Evolutionary conservation across 1,284 basidiomycete genomes (phyloP).

Genomic region (Inonotus hispidus): DNA sequence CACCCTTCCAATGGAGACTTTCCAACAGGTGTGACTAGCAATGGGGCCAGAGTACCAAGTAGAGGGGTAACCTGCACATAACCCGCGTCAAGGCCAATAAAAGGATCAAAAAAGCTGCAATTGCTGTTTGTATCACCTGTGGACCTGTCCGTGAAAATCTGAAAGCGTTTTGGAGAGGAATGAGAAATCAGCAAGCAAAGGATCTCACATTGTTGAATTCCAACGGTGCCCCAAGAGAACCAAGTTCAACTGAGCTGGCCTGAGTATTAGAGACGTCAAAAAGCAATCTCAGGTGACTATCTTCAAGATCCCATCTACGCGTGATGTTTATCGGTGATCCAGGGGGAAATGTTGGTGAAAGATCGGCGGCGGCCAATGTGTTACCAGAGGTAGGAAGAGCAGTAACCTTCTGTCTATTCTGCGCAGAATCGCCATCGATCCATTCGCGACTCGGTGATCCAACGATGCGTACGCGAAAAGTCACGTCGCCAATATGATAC

Average conservation of each 20-base stretch:
- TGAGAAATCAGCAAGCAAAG: not conserved
- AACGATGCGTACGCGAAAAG: slow-evolving; percentile 44
- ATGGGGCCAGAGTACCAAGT: slow-evolving; percentile 47
- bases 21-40: slow-evolving; percentile 44
- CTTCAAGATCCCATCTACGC: slow-evolving; percentile 45
- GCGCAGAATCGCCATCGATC: slow-evolving; percentile 43
- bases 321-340: slow-evolving; percentile 45
- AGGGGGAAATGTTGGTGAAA: slow-evolving; percentile 44
- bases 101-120: slow-evolving; percentile 54
- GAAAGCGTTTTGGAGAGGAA: not conserved
- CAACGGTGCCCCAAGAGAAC: slow-evolving; percentile 46
- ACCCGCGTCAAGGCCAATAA: slow-evolving; percentile 53
- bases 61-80: slow-evolving; percentile 49
- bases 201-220: slow-evolving; percentile 51
- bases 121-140: slow-evolving; percentile 46
- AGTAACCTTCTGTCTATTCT: slow-evolving; percentile 38
- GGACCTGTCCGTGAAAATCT: slow-evolving; percentile 54
- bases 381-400: slow-evolving; percentile 35
- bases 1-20: slow-evolving; percentile 54
- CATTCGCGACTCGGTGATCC: slow-evolving; percentile 37
- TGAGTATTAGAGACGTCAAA: slow-evolving; percentile 50
- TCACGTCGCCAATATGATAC: slow-evolving; percentile 54
- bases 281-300: slow-evolving; percentile 40
- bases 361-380: slow-evolving; percentile 44
- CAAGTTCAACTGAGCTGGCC: slow-evolving; percentile 45